These are phyloP conservation scores for Pezicula rhizophila DNA, from an alignment of 2,329 filamentous ascomycete species.

Conservation along the genomic window DNA sequence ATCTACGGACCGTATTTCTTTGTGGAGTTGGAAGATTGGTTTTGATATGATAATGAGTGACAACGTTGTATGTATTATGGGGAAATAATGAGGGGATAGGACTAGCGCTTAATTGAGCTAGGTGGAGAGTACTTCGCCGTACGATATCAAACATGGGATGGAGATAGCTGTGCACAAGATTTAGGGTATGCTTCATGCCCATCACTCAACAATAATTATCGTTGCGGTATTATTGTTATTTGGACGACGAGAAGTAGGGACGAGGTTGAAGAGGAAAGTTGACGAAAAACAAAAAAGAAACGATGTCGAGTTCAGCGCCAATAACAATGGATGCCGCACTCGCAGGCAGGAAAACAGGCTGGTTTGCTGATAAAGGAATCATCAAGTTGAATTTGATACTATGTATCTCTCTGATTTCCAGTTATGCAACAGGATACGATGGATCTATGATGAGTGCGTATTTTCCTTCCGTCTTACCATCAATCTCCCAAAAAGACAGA, in stretches of 20 bases:
- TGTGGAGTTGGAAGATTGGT: too few species aligned
- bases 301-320: slow-evolving; percentile 1
- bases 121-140: too few species aligned
- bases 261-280: not conserved
- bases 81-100: not conserved
- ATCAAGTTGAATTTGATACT: slow-evolving; percentile 19
- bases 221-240: too few species aligned
- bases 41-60: too few species aligned
- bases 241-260: not conserved
- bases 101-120: too few species aligned
- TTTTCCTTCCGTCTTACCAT: not conserved
- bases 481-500: too few species aligned
- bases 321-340: slow-evolving; percentile 14
- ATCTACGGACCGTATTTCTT: too few species aligned
- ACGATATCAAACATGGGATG: not conserved
- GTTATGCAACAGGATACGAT: slow-evolving; percentile 21
- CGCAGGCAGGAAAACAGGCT: slow-evolving; percentile 12
- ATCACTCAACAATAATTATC: too few species aligned
- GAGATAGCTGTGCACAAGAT: not conserved
- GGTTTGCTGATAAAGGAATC: slow-evolving; percentile 17
- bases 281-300: not conserved
- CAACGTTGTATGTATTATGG: not conserved
- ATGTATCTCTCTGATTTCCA: slow-evolving; percentile 17
- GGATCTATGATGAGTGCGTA: slow-evolving; percentile 16
- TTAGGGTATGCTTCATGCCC: not conserved